These are phyloP conservation scores for Sporothrix humicola DNA, from an alignment of 2,329 filamentous ascomycete genomes.

Conservation along the genomic window DNA sequence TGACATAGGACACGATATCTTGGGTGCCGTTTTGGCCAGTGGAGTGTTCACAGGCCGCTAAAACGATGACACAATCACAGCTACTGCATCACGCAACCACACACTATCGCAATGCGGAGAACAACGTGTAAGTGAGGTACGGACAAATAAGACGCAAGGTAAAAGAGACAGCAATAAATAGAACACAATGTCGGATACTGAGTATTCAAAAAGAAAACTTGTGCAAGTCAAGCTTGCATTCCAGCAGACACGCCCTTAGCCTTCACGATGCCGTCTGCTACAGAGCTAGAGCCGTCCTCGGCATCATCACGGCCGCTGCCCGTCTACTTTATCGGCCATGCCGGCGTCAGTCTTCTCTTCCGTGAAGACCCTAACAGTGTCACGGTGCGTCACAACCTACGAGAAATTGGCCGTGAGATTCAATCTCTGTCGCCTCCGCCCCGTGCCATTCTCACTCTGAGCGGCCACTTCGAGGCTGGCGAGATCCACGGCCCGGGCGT, in stretches of 20 bases:
- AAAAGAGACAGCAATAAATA: background rate
- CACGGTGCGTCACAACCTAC: slow-evolving; percentile 8
- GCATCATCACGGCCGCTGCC: background rate
- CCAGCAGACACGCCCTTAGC: too few species aligned
- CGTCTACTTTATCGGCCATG: slow-evolving; percentile 31
- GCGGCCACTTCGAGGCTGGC: slow-evolving; percentile 31
- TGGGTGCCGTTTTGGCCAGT: background rate
- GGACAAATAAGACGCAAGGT: background rate
- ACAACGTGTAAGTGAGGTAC: background rate
- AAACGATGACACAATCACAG: slow-evolving; percentile 17
- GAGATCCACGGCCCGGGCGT: slow-evolving; percentile 31
- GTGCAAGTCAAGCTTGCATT: too few species aligned
- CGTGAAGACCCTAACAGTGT: slow-evolving; percentile 11
- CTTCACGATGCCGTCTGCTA: background rate
- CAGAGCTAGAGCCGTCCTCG: background rate
- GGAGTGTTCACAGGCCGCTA: slow-evolving; percentile 16
- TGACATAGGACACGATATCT: background rate
- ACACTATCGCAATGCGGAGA: slow-evolving; percentile 5
- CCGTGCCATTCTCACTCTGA: slow-evolving; percentile 22
- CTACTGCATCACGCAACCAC: slow-evolving; percentile 26
- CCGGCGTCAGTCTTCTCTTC: slow-evolving; percentile 27
- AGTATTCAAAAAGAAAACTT: too few species aligned
- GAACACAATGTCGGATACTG: too few species aligned
- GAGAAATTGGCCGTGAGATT: slow-evolving; percentile 29
- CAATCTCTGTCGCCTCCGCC: slow-evolving; percentile 19